phyloP scores from a whole-genome alignment of 176 grass and related monocot genomes.

The Panicum miliaceum region DNA sequence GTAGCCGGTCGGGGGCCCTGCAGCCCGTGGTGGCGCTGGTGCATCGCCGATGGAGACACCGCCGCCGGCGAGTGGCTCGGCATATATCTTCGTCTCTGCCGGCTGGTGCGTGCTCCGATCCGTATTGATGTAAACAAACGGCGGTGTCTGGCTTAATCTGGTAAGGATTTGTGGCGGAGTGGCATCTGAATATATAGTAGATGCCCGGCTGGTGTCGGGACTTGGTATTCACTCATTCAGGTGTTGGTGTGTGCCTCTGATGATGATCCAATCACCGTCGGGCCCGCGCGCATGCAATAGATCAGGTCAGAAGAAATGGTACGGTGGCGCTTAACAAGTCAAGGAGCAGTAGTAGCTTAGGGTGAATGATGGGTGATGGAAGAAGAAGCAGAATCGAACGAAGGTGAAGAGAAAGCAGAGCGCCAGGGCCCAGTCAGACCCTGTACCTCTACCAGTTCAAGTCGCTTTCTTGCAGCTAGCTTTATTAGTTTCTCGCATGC shows the following conservation, averaged over 20 bases:
- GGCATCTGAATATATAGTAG: not conserved
- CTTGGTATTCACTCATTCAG: not conserved
- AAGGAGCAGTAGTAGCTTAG: not conserved
- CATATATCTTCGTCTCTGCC: not conserved
- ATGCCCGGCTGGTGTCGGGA: not conserved
- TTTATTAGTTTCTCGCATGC: too few species aligned
- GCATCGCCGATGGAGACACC: not conserved
- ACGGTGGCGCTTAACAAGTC: constrained; percentile 13
- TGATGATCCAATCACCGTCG: not conserved
- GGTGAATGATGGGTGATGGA: not conserved
- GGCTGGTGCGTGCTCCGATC: too few species aligned
- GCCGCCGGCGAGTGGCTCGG: not conserved
- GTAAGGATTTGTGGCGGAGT: not conserved
- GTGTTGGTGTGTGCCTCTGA: not conserved
- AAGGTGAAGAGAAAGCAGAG: not conserved
- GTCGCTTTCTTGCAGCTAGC: not conserved
- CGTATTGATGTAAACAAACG: too few species aligned
- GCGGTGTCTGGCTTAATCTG: not conserved
- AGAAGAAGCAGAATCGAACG: not conserved
- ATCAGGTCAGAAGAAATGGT: not conserved
- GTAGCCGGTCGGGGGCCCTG: constrained; percentile 51
- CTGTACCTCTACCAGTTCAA: not conserved
- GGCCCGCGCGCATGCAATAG: not conserved
- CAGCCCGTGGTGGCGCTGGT: not conserved
- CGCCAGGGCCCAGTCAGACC: not conserved